Evolutionary conservation across 306 rosid species (phyloP), one percentile per base, ranked within the genome.

Genomic region (Quillaja saponaria): DNA sequence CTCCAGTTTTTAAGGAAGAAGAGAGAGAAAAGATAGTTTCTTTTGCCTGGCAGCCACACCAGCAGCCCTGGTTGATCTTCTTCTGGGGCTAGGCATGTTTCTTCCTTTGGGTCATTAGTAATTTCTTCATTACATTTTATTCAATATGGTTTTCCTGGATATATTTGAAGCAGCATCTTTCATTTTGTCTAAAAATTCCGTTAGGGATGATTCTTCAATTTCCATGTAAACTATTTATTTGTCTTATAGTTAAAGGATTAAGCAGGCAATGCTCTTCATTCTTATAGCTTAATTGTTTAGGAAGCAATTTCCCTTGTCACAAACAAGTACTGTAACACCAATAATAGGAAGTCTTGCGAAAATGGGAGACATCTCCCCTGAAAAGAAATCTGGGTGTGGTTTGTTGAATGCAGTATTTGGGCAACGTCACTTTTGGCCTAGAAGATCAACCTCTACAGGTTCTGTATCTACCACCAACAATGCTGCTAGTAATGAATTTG

Each of bases 381-480:
- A 86, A 16, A 80, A 63, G 68, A 88, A 49, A 88, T 48, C 73
- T 2, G 78, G 91, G 10, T 88, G 97, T 66, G 90, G 97, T 7
- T 53, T 91, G 2, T n/a, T 91, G 12, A 78, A 57, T 19, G 81
- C 86, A 2, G 85, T 88, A 58, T 86, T 91, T 14, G 87, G 97
- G 6, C 53, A 85, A 17, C 55, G 61, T 6, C 37, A 61, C 16
- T 6, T 61, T 6, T 71, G 85, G 85, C 67, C 76, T 3, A 75
- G 76, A 6, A 73, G 53, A 75, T 5, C 81, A 12, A 35, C 72
- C n/a, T 69, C 88, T 8, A 47, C 49, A 0, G 58, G 71, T 34
- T 68, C 81, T 41, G 35, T 80, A 61, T 65, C 86, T 0, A 42
- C 46, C 0, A 6, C 39, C 8, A 25, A 12, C 47, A 49, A 35